Conservation (phyloP, 306 rosid genomes). For the Dalbergia cultrata region DNA sequence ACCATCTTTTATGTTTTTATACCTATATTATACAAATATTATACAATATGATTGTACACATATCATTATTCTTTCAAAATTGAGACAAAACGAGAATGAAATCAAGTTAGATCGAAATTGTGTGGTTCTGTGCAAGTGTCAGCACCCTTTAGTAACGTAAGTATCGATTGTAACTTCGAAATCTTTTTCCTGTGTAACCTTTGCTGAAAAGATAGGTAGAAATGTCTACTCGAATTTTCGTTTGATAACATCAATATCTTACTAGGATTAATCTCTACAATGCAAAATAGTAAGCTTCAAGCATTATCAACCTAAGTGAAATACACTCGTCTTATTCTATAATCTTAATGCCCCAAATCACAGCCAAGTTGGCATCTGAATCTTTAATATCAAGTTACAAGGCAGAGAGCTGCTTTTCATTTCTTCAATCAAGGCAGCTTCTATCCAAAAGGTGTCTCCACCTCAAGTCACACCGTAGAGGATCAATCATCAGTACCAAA, state of each 20-base stretch:
- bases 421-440: constrained; percentile 38
- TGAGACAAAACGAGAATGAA: too few relatives aligned
- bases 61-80: too few relatives aligned
- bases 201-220: background rate
- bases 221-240: background rate
- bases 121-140: too few relatives aligned
- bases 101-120: too few relatives aligned
- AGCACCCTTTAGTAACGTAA: too few relatives aligned
- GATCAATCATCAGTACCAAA: constrained; percentile 84
- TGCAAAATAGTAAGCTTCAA: background rate
- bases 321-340: constrained; percentile 27
- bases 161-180: background rate
- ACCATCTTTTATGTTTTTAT: too few relatives aligned
- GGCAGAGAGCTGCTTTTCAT: constrained; percentile 35
- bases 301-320: constrained; percentile 15
- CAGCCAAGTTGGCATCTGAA: constrained; percentile 38
- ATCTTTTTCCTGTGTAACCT: background rate
- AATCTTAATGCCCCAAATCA: constrained; percentile 23
- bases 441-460: constrained; percentile 16
- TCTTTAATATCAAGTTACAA: constrained; percentile 27
- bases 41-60: too few relatives aligned
- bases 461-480: background rate
- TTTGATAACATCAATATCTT: background rate
- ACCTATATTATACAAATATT: too few relatives aligned
- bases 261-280: constrained; percentile 27